Base-by-base conservation (phyloP, 257 asterid species). In the Forsythia viridissima region DNA sequence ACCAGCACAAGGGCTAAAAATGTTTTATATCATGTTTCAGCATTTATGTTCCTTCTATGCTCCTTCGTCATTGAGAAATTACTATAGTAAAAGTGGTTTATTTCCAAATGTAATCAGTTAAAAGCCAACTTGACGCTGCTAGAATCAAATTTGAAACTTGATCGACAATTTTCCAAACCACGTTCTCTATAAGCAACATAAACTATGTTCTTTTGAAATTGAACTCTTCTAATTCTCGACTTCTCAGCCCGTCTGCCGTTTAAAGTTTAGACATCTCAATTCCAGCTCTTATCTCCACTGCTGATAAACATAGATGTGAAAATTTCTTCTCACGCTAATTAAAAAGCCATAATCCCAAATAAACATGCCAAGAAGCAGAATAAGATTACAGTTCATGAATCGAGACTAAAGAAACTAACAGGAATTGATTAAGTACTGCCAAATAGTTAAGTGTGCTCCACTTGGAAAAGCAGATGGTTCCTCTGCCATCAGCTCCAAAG, bases 381-480 rank as follows among this genome's bases (percentile, higher is more conserved):
- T 44, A 40, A 18, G 36, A 13, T 3, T 37, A 11, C 30, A 37
- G 39, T 20, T 55, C 3, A 55, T 55, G 30, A 18, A 63, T 24
- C 15, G 48, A 70, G 51, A 41, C 34, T 52, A 69, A 71, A 36
- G 77, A 73, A 77, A 68, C 82, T 46, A 18, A 82, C 85, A 82
- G 18, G 70, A 65, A 72, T 82, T 77, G 39, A 82, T 39, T 11
- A 77, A n/a, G 7, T 1, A 55, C 18, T 77, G 48, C 82, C 85
- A 82, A 30, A 68, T 16, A 65, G 42, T 77, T 36, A 39, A 66
- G 52, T 72, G 63, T 39, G 63, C 69, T 77, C 85, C 82, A 68
- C 82, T 82, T 30, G 76, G 82, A 39, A 82, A 82, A 48, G 85
- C 79, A 39, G 73, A 77, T 38, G 85, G 75, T 68, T 77, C 82